Evolutionary conservation across 2,329 filamentous ascomycete species (phyloP), one percentile per base, ranked within the genome.

Genomic region (Beauveria brongniartii): DNA sequence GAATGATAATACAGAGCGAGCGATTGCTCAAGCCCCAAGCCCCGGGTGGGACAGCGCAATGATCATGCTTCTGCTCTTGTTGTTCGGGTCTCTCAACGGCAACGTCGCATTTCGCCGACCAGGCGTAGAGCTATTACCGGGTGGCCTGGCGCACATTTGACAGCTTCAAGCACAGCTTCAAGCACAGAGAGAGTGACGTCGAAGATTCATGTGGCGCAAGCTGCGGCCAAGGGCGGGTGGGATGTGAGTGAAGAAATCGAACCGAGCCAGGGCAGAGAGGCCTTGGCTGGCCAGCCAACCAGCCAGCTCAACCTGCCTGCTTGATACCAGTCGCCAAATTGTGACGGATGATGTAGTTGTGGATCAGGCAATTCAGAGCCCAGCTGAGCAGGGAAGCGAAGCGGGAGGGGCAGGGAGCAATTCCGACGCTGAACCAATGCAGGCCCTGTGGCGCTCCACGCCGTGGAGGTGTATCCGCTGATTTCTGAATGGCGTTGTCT

Each of bases 371-470:
- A 34, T 50, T 40, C 34, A 9, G 46, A 52, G 56, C 56, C 56
- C 56, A 59, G 56, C 56, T 59, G 56, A 48, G 26, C 56, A 59
- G 56, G 56, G 55, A 46, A 43, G 34, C 10, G 28, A 48, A n/a
- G 28, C n/a, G 30, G 44, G 54, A 50, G 43, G 46, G 55, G 44
- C 54, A 56, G 18, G 7, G 18, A 18, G 26, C 20, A 41, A 40
- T 43, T 52, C 37, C 55, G 44, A 20, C 43, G 26, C 53, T 30
- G 26, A 55, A 34, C 40, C 53, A 55, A 14, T 20, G 10, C 9
- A n/a, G 24, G 24, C 48, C 28, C 48, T 12, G n/a, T 24, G 20
- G 10, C 20, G 20, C 24, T 12, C 20, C 44, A 47, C 34, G 34
- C 34, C 34, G 34, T 37, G 12, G 12, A 37, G 12, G 12, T 14